Base-by-base conservation (phyloP, 805 yeast genomes). In the Brettanomyces sp. region DNA sequence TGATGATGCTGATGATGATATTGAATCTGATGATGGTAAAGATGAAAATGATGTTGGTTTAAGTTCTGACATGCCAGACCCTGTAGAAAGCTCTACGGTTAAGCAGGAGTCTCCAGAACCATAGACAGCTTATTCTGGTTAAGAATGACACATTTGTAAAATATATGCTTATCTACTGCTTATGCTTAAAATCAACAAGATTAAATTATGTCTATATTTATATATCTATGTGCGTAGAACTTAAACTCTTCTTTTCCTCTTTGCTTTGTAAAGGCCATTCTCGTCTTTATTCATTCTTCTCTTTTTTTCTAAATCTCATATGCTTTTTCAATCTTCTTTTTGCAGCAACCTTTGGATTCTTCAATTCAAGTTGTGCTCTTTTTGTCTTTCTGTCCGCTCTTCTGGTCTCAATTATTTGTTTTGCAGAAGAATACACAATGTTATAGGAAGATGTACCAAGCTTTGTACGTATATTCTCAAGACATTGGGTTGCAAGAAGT, bases 321-420 rank as follows among this genome's bases (percentile, higher is more conserved):
- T 90, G 95, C 62, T 85, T 86, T 64, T 72, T 82, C 56, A 86
- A 58, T 66, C 84, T 86, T 62, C 85, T 77, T 52, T 74, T 76
- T 2, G 96, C 93, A n/a, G 87, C 82, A 38, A 76, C 65, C 13
- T 84, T 95, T 1, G 98, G 98, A 4, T 83, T 85, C 21, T 73
- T 75, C 9, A 90, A 71, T 3, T 88, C 84, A 59, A 87, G 66
- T 48, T 84, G 81, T 0, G 95, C 84, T 47, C 89, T 73, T 58
- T 81, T 82, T 0, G 85, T 75, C 58, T 73, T 79, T 64, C 97
- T 78, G 42, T 87, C 95, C 48, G 74, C 74, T 56, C 97, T 76
- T 62, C 87, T 77, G 34, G 68, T 67, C 28, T 63, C 65, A 23
- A 90, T 82, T 14, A 56, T 56, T 51, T 73, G 77, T 58, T 79